phyloP scores from a whole-genome alignment of 2,329 filamentous ascomycete species.

The Cladophialophora chaetospira region DNA sequence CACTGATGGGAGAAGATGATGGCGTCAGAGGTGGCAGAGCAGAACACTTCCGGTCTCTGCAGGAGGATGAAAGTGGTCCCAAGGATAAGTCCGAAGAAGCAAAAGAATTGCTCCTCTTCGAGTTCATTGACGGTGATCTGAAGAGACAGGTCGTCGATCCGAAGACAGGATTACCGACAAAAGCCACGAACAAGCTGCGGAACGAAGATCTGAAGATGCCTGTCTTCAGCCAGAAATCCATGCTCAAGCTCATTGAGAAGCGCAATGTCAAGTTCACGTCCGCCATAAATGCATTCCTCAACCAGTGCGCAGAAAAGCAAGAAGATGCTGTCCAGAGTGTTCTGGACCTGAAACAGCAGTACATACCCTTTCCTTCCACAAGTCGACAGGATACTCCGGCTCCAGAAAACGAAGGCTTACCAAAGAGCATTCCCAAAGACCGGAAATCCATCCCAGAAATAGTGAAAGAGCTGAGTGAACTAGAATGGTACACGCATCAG shows the following conservation, averaged over 20 bases:
- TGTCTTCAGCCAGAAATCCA: conserved; percentile 88
- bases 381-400: conserved; percentile 44
- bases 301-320: conserved; percentile 65
- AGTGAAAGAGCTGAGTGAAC: conserved; percentile 75
- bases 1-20: conserved; percentile 70
- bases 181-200: conserved; percentile 66
- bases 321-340: conserved; percentile 70
- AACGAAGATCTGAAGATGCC: conserved; percentile 88
- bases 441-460: conserved; percentile 82
- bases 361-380: conserved; percentile 63
- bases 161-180: conserved; percentile 72
- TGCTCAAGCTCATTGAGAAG: conserved; percentile 86
- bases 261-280: conserved; percentile 79
- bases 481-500: conserved; percentile 87
- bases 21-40: conserved; percentile 62
- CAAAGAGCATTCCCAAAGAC: conserved; percentile 74
- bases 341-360: conserved; percentile 58
- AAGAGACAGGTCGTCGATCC: conserved; percentile 74
- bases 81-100: conserved; percentile 39
- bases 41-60: conserved; percentile 51
- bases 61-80: conserved; percentile 39
- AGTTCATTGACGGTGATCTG: conserved; percentile 88
- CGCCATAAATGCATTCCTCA: conserved; percentile 76
- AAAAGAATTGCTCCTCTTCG: conserved; percentile 79
- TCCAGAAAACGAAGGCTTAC: conserved; percentile 45